Percentiles rank a stretch among this genome's conserved stretches.
Conservation (phyloP, 768 basidiomycete species). For the Galerina marginata region DNA sequence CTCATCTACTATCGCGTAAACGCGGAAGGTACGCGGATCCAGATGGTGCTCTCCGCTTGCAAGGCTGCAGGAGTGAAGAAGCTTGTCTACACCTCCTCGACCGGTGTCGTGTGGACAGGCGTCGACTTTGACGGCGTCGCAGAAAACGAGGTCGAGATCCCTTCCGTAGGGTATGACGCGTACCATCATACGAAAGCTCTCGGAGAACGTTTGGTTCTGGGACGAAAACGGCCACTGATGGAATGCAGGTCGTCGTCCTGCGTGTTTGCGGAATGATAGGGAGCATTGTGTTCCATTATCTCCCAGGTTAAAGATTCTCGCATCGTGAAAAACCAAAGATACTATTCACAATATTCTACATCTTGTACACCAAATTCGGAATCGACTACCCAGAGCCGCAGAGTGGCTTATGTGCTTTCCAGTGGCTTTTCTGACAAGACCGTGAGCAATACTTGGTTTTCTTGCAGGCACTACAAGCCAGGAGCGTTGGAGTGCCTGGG, state of each 20-base stretch:
- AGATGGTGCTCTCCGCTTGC: not conserved
- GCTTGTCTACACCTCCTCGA: conserved; percentile 1
- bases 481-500: conserved; percentile 26
- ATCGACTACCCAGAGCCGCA: not conserved
- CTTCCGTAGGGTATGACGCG: not conserved
- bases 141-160: not conserved
- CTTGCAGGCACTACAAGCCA: conserved; percentile 44
- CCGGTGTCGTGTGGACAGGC: not conserved
- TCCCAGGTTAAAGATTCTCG: not conserved
- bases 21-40: not conserved
- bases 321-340: no score
- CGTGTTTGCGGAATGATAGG: not conserved
- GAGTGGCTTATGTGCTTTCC: conserved; percentile 47
- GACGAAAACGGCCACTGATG: not conserved
- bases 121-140: not conserved
- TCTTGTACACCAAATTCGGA: not conserved
- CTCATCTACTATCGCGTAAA: not conserved
- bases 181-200: not conserved
- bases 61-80: not conserved
- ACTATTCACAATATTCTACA: no score
- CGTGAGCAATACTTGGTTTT: conserved; percentile 45
- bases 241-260: not conserved
- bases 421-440: conserved; percentile 51
- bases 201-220: not conserved
- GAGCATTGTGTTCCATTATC: not conserved